phyloP scores from a whole-genome alignment of 2,329 filamentous ascomycete genomes.

The Colletotrichum abscissum region DNA sequence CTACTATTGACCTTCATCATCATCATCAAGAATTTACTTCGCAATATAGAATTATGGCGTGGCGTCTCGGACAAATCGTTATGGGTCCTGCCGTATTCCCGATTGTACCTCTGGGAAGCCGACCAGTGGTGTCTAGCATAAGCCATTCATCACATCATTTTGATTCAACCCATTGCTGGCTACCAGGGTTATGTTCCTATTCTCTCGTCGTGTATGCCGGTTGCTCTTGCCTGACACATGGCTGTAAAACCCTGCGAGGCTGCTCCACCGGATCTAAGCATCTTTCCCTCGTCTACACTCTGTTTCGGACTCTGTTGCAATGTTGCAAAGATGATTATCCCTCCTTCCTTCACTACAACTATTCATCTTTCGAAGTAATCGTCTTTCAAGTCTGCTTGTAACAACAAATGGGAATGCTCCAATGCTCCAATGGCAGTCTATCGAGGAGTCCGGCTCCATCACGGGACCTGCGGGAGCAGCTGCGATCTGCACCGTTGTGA shows the following conservation, averaged over 20 bases:
- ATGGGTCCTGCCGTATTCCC: background rate
- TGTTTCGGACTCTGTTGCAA: too few species aligned
- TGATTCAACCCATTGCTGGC: background rate
- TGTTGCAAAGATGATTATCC: too few species aligned
- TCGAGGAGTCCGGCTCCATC: background rate
- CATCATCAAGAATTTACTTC: background rate
- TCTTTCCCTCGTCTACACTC: too few species aligned
- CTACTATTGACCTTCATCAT: background rate
- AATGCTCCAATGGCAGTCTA: too few species aligned
- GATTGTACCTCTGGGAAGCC: background rate
- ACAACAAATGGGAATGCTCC: too few species aligned
- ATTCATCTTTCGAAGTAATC: too few species aligned
- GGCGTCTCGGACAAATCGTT: background rate
- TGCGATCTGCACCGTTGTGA: background rate
- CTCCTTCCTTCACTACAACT: too few species aligned
- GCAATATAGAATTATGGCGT: background rate
- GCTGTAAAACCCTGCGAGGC: background rate
- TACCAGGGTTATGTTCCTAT: background rate
- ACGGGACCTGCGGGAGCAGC: background rate
- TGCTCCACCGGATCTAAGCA: background rate
- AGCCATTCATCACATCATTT: background rate
- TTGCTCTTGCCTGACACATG: background rate
- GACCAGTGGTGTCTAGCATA: background rate
- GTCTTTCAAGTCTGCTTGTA: too few species aligned
- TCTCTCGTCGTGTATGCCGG: background rate